phyloP scores from a whole-genome alignment of 2,329 filamentous ascomycete genomes.

The Ascochyta koolunga region DNA sequence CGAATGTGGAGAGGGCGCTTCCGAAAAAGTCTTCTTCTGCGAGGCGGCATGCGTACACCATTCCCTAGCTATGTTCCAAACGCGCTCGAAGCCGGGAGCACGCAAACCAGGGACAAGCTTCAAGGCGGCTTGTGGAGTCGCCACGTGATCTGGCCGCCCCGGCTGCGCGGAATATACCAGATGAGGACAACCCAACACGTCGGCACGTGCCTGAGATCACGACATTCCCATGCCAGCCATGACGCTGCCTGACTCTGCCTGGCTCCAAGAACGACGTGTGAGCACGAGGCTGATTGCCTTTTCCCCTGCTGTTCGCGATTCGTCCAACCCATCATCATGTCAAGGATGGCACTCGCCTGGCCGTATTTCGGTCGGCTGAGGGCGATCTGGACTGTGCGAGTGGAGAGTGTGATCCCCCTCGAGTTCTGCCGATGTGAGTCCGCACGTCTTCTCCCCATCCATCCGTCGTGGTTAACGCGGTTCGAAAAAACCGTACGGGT shows the following conservation, averaged over 20 bases:
- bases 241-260: not conserved
- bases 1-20: not conserved
- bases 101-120: constrained; percentile 4
- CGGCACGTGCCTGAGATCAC: not conserved
- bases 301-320: not conserved
- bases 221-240: not conserved
- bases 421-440: not conserved
- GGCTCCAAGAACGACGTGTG: too few relatives aligned
- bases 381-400: constrained; percentile 12
- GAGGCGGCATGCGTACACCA: not conserved
- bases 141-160: not conserved
- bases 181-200: not conserved
- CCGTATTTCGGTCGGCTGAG: not conserved
- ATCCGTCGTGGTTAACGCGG: not conserved
- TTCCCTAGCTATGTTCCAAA: not conserved
- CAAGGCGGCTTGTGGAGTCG: not conserved
- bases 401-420: too few relatives aligned
- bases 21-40: not conserved
- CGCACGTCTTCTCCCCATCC: not conserved
- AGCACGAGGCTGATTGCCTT: not conserved
- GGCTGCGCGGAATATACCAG: constrained; percentile 7
- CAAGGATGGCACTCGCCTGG: not conserved
- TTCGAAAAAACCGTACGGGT: too few relatives aligned
- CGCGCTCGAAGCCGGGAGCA: not conserved
- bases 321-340: not conserved